Base-by-base conservation (phyloP, 768 basidiomycete genomes). In the Heimioporus sp. region DNA sequence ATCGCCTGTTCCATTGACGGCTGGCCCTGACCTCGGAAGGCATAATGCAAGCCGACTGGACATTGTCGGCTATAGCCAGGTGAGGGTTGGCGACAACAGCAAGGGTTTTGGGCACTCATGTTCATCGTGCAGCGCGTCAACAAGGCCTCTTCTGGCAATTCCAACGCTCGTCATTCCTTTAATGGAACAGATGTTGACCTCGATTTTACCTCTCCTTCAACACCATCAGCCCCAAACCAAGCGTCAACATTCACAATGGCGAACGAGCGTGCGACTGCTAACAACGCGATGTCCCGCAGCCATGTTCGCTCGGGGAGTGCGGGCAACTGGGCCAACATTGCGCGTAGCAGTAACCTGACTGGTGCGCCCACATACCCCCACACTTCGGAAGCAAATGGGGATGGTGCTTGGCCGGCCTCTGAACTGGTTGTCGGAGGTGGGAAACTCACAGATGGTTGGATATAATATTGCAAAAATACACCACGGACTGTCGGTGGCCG, bases 11-110 rank as follows among this genome's bases (percentile, higher is more conserved):
- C 90, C 90, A 34, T 80, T 90, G 55, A 92, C 90, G 52, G 90
- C 90, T 51, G 90, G 89, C 45, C 90, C 90, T 56, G 90, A 92
- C 70, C 75, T 92, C 40, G 90, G 90, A 60, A 77, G 90, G 60
- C 86, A 90, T 62, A 84, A 81, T 62, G 79, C 79, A 58, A 79
- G 83, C 19, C 78, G 88, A 38, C 66, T 83, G 59, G 88, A 87
- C 64, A 90, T 88, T 60, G 85, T 90, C 47, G 81, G 86, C 32
- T 83, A 81, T 66, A 81, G 78, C 56, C 83, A 85, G 73, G 89
- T 89, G 65, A 51, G 78, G 78, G 58, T 46, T 48, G 15, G 56
- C 7, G 32, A 43, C 37, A 40, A 41, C 39, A 31, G 40, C 50
- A 48, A 46, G 49, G 19, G 56, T 35, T 20, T 51, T 21, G 32